These are phyloP conservation scores for Scheffersomyces cryptocercus DNA, from an alignment of 1,139 yeast species.

Conservation along the genomic window DNA sequence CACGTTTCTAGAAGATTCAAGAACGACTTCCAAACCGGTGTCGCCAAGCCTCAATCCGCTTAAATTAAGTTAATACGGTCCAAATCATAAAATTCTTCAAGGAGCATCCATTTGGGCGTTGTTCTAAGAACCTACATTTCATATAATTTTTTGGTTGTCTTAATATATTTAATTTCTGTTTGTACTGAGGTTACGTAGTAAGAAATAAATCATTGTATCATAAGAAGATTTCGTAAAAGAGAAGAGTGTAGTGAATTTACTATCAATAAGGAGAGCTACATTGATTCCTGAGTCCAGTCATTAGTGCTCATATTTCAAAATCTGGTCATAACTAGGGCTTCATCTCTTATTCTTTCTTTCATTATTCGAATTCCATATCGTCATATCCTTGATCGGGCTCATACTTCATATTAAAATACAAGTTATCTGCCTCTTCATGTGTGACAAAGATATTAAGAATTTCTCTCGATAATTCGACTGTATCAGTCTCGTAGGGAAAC, in stretches of 20 bases:
- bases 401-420: slow-evolving; percentile 64
- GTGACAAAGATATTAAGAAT: slow-evolving; percentile 69
- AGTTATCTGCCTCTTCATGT: slow-evolving; percentile 77
- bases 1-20: slow-evolving; percentile 96
- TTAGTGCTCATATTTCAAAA: neutral
- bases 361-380: slow-evolving; percentile 22
- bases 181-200: slow-evolving; percentile 3
- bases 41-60: slow-evolving; percentile 59
- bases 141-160: slow-evolving; percentile 11
- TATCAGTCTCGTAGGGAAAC: slow-evolving; percentile 60
- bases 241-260: neutral
- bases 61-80: slow-evolving; percentile 19
- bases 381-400: slow-evolving; percentile 24
- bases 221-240: slow-evolving; percentile 1
- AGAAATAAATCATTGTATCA: slow-evolving; percentile 3
- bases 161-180: slow-evolving; percentile 8
- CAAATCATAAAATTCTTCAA: slow-evolving; percentile 8
- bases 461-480: slow-evolving; percentile 70
- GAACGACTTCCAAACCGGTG: slow-evolving; percentile 97
- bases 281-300: slow-evolving; percentile 1
- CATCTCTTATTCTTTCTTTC: neutral
- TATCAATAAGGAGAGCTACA: neutral
- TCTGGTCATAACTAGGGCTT: neutral
- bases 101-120: slow-evolving; percentile 1
- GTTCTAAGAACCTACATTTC: slow-evolving; percentile 4